phyloP scores from a whole-genome alignment of 495 filamentous ascomycete genomes.

The Cercophora scortea region DNA sequence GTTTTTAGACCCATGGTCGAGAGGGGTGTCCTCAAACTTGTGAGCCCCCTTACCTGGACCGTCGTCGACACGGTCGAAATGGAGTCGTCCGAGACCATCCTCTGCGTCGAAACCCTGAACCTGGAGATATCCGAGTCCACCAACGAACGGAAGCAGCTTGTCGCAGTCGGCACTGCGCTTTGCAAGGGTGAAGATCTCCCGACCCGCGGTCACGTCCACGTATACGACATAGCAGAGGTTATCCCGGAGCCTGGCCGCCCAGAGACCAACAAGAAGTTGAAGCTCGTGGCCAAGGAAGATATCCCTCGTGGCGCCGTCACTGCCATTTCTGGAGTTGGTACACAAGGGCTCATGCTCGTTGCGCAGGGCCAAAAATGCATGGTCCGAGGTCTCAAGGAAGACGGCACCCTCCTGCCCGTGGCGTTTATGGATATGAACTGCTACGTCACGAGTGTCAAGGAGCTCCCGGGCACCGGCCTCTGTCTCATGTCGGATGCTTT shows the following conservation, averaged over 20 bases:
- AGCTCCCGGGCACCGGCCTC: slow-evolving; percentile 73
- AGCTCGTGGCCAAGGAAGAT: slow-evolving; percentile 79
- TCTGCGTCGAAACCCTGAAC: slow-evolving; percentile 73
- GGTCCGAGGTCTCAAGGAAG: slow-evolving; percentile 92
- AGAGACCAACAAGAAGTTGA: slow-evolving; percentile 76
- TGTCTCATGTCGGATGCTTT: slow-evolving; percentile 79
- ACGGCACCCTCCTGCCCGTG: slow-evolving; percentile 81
- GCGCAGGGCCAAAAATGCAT: slow-evolving; percentile 96
- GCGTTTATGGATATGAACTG: slow-evolving; percentile 98
- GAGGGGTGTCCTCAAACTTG: slow-evolving; percentile 61
- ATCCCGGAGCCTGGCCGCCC: slow-evolving; percentile 81
- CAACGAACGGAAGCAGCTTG: slow-evolving; percentile 69
- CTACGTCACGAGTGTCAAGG: slow-evolving; percentile 75
- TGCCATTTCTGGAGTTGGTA: slow-evolving; percentile 77
- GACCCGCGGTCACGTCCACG: slow-evolving; percentile 74
- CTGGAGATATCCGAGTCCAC: slow-evolving; percentile 87
- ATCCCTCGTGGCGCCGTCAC: slow-evolving; percentile 88
- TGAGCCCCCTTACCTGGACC: slow-evolving; percentile 67
- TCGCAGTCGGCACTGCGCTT: slow-evolving; percentile 79
- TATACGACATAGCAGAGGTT: slow-evolving; percentile 85
- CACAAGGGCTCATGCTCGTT: slow-evolving; percentile 81
- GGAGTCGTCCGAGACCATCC: slow-evolving; percentile 64
- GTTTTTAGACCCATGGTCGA: slow-evolving; percentile 60
- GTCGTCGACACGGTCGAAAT: slow-evolving; percentile 67
- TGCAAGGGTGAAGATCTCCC: slow-evolving; percentile 83